Evolutionary conservation across 306 rosid genomes (phyloP), one percentile per base, ranked within the genome.

Genomic region (Cucumis cinereus): DNA sequence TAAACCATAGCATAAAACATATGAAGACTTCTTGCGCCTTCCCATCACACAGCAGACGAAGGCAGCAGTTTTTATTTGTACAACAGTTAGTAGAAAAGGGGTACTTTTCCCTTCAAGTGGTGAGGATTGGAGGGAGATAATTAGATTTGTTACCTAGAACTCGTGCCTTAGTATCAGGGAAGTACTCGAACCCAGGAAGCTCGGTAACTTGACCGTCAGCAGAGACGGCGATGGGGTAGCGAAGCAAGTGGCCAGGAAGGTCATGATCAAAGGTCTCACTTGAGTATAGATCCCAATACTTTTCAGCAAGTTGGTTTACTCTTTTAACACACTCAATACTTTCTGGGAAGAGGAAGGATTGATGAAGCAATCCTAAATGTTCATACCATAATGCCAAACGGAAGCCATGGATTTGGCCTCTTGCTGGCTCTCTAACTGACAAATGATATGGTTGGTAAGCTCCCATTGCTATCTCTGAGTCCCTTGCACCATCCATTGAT

Each of bases 381-480:
- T 80, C 88, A 12, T 82, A 85, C 88, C 88, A 85, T 17, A 85
- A 68, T 19, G 86, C 74, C 84, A 85, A 17, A 7, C 88, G 84
- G 81, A 85, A 85, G 11, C 88, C 88, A 60, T 85, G 88, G 75
- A 85, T 22, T 80, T 85, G 86, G 40, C 88, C 88, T 67, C 88
- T 79, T 26, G 88, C 88, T 35, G 88, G 81, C 43, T 77, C 86
- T 41, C 78, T 72, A 30, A 50, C 71, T 0, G 88, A 85, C 15
- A 85, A 69, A 64, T 85, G 88, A 74, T 75, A 20, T 11, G 88
- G 88, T 52, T 85, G 88, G 79, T 68, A 85, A 24, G 79, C 88
- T 73, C 88, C 88, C 88, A 85, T 85, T 24, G 88, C 88, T 17
- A 85, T 80, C 79, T 85, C 88, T 47, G 88, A 82, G 77, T 85